Evolutionary conservation across 108 stramenopile genomes (phyloP), one percentile per base, ranked within the genome.

Genomic region (Nitzschia sp.): DNA sequence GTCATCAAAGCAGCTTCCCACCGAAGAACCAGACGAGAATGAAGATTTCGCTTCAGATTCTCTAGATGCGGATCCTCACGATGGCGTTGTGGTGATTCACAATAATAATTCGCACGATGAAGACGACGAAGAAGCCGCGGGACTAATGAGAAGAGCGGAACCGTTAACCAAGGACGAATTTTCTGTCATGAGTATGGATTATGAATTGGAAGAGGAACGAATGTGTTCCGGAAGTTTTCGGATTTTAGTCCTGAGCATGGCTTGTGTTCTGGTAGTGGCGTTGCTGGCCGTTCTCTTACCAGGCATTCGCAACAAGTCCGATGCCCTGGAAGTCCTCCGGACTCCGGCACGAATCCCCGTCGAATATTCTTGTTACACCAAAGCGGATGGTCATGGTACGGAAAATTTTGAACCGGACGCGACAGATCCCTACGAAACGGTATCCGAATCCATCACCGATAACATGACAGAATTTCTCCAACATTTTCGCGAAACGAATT

Each of bases 391-490:
- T 9, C 13, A 6, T 9, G 9, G 38, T 13, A 29, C 57, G 17
- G 57, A 32, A 16, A 32, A 28, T 21, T 63, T 25, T 28, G 28
- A 44, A 9, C 25, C 38, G 1, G 25, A 47, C 1, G 45, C 29
- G 62, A 28, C 36, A 26, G 44, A 63, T 15, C 41, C 16, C 1
- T 63, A 46, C 41, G 34, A 35, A 33, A 34, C 62, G 11, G 32
- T 63, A 23, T 48, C n/a, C 11, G 29, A 45, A 47, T 15, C 48
- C 35, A 50, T 45, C 29, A 38, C 54, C 3, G n/a, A 17, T 17
- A 75, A 75, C 48, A 22, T 66, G 27, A 75, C 74, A 1, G 46
- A 73, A 29, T 79, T 72, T 58, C 38, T 64, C 15, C 5, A 63
- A 58, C 63, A 35, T 26, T 79, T 72, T 50, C 66, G 67, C 33